These are phyloP conservation scores for Gentiana straminea DNA, from an alignment of 257 asterid genomes.

Conservation along the genomic window DNA sequence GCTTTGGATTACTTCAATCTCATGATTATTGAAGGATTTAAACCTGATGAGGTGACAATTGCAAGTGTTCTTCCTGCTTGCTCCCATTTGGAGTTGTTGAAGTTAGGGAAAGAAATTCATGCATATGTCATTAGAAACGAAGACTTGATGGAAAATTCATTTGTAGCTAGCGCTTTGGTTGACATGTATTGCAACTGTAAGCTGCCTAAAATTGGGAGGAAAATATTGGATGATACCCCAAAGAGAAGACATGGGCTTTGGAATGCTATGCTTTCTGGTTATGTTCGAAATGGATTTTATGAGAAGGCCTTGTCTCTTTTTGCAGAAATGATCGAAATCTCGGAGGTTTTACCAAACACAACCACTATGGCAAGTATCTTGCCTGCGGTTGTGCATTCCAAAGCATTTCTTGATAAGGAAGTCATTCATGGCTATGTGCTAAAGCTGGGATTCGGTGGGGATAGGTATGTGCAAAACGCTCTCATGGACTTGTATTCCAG, in stretches of 20 bases:
- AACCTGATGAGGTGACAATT: constrained; percentile 73
- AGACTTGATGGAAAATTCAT: constrained; percentile 47
- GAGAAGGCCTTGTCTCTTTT: constrained; percentile 44
- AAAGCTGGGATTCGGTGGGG: constrained; percentile 54
- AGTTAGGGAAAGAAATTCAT: constrained; percentile 62
- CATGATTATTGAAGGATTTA: constrained; percentile 50
- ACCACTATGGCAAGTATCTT: constrained; percentile 79
- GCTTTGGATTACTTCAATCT: constrained; percentile 45
- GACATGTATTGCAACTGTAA: constrained; percentile 93
- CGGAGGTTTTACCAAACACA: constrained; percentile 47
- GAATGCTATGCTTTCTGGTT: constrained; percentile 95
- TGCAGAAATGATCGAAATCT: constrained; percentile 34
- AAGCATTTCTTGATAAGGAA: constrained; percentile 53
- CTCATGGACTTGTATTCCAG: constrained; percentile 83
- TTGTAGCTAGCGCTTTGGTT: constrained; percentile 69
- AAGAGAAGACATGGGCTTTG: constrained; percentile 52
- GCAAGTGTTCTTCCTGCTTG: constrained; percentile 85
- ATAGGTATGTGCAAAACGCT: constrained; percentile 70
- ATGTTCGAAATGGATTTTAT: constrained; percentile 62
- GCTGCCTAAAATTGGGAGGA: constrained; percentile 42
- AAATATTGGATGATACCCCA: constrained; percentile 39
- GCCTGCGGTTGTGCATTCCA: constrained; percentile 77
- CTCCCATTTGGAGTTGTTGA: constrained; percentile 66
- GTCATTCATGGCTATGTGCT: constrained; percentile 66
- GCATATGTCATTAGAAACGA: constrained; percentile 55